Conservation (phyloP, 2,329 filamentous ascomycete genomes). For the Ophiocordyceps sinensis region DNA sequence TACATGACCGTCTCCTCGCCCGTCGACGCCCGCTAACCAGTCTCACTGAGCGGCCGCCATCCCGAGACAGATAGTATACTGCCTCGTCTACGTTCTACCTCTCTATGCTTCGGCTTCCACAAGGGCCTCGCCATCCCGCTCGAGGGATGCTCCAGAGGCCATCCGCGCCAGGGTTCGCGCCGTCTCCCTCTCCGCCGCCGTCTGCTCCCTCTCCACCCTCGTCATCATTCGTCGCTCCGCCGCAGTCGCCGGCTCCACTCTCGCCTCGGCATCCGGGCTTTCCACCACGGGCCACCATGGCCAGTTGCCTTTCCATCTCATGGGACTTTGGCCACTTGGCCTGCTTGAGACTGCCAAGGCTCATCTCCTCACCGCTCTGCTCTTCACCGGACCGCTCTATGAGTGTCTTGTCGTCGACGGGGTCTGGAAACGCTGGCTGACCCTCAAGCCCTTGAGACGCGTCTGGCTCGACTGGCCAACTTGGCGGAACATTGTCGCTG, state of each 20-base stretch:
- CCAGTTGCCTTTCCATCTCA: constrained; percentile 36
- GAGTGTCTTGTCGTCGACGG: constrained; percentile 63
- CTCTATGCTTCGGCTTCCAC: constrained; percentile 76
- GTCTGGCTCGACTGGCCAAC: constrained; percentile 60
- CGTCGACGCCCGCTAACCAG: neutral
- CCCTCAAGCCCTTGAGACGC: constrained; percentile 38
- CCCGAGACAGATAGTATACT: constrained; percentile 52
- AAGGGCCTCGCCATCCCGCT: constrained; percentile 62
- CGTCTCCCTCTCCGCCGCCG: constrained; percentile 60
- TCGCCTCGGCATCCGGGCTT: neutral
- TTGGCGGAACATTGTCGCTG: constrained; percentile 78
- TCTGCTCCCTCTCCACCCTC: constrained; percentile 53
- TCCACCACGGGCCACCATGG: neutral
- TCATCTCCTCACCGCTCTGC: constrained; percentile 57
- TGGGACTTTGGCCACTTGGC: constrained; percentile 72
- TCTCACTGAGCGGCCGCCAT: too few species aligned
- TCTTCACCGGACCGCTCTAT: constrained; percentile 78
- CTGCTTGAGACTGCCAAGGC: constrained; percentile 46
- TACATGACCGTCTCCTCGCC: neutral
- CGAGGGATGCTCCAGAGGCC: constrained; percentile 76
- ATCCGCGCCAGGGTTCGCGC: constrained; percentile 76
- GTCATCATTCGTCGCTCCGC: constrained; percentile 25
- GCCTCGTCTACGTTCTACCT: constrained; percentile 77
- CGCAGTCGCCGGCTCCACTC: neutral
- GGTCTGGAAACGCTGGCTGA: constrained; percentile 50